Conservation (phyloP, 768 basidiomycete genomes). For the Boletus patriciae region DNA sequence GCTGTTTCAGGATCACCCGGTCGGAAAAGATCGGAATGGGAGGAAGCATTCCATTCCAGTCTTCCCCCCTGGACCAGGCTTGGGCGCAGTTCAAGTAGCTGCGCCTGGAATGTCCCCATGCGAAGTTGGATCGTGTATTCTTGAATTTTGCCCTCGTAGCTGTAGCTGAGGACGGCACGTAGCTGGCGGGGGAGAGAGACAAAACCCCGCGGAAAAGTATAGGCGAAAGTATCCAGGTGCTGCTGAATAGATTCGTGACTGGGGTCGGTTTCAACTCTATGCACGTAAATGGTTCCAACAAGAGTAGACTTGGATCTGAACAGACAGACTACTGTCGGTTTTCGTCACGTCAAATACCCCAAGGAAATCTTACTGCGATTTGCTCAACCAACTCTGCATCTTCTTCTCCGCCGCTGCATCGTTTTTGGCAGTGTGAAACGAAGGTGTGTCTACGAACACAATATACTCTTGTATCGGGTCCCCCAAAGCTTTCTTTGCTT, state of each 20-base stretch:
- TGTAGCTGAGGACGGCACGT: slow-evolving; percentile 12
- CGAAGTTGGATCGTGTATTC: background rate
- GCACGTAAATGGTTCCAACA: slow-evolving; percentile 18
- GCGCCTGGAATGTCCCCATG: background rate
- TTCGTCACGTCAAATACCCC: background rate
- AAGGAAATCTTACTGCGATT: background rate
- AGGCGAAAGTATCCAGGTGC: slow-evolving; percentile 9
- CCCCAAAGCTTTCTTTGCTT: background rate
- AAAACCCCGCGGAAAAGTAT: slow-evolving; percentile 6
- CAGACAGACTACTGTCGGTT: background rate
- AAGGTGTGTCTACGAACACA: slow-evolving; percentile 27
- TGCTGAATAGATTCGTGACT: background rate
- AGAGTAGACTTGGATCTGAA: slow-evolving; percentile 9
- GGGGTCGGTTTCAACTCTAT: slow-evolving; percentile 8
- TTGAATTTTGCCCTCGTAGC: background rate
- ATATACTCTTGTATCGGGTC: background rate
- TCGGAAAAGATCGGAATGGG: background rate
- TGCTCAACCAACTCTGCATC: slow-evolving; percentile 7
- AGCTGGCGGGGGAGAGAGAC: background rate
- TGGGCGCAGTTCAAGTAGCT: background rate
- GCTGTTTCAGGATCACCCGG: background rate
- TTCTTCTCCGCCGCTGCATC: background rate
- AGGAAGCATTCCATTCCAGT: background rate
- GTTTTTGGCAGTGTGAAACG: slow-evolving; percentile 5
- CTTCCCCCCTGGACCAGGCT: background rate